Evolutionary conservation across 306 rosid species (phyloP).

Genomic region (apple (Malus domestica)): DNA sequence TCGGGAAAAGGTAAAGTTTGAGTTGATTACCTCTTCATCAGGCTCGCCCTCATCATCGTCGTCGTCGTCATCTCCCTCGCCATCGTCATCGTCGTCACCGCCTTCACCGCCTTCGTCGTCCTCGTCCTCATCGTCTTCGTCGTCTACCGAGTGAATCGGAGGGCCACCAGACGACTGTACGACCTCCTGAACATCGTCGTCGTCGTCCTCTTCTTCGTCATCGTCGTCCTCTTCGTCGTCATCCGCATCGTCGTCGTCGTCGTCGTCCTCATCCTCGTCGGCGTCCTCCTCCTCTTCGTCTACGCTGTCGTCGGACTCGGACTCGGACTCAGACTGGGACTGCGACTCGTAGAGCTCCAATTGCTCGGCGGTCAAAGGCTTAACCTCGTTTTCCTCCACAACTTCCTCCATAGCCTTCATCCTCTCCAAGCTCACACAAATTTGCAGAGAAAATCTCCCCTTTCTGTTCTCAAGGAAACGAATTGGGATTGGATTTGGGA

Average conservation of each 20-base stretch:
- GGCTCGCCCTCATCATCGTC: slow-evolving; percentile 41
- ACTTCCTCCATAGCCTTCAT: slow-evolving; percentile 56
- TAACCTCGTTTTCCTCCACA: slow-evolving; percentile 44
- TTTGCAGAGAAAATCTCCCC: slow-evolving; percentile 10
- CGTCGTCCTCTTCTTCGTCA: slow-evolving; percentile 26
- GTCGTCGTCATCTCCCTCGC: slow-evolving; percentile 36
- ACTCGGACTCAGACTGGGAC: slow-evolving; percentile 18
- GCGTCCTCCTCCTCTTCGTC: slow-evolving; percentile 28
- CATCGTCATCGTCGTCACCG: slow-evolving; percentile 21
- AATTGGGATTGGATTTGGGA: slow-evolving; percentile 13
- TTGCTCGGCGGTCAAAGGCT: slow-evolving; percentile 14
- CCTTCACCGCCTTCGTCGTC: slow-evolving; percentile 30
- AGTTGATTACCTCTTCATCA: slow-evolving; percentile 31
- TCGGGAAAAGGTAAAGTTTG: too few species aligned
- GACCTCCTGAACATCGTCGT: slow-evolving; percentile 36
- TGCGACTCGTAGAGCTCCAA: slow-evolving; percentile 31
- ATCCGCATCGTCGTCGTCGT: slow-evolving; percentile 27
- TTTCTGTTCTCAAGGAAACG: slow-evolving; percentile 1
- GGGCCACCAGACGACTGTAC: slow-evolving; percentile 43
- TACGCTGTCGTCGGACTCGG: slow-evolving; percentile 19
- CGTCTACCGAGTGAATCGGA: slow-evolving; percentile 27
- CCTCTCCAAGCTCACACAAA: slow-evolving; percentile 10
- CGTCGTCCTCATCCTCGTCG: slow-evolving; percentile 25
- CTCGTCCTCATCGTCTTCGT: slow-evolving; percentile 39
- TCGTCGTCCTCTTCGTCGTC: slow-evolving; percentile 41